Evolutionary conservation across 2,329 filamentous ascomycete genomes (phyloP).

Genomic region (Pseudocercospora cruenta): DNA sequence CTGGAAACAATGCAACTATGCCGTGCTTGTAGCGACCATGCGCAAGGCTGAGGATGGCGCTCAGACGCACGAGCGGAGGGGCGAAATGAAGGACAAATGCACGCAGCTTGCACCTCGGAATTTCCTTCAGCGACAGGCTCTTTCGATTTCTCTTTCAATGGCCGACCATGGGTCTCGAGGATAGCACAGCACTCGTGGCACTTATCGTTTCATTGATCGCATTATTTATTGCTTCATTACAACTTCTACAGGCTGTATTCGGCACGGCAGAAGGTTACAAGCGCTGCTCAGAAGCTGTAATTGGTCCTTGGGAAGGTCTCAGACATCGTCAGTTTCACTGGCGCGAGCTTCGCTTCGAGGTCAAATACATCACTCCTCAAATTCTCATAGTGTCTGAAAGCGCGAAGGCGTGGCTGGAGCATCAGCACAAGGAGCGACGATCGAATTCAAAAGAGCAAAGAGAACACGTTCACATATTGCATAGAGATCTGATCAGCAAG

Average conservation of each 20-base stretch:
- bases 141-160: too few species aligned
- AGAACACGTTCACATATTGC: conserved; percentile 6
- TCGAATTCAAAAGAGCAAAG: background rate
- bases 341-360: conserved; percentile 1
- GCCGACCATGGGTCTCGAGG: background rate
- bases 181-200: background rate
- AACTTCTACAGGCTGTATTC: conserved; percentile 3
- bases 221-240: conserved; percentile 2
- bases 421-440: background rate
- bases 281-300: conserved; percentile 3
- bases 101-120: too few species aligned
- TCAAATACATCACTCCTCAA: conserved; percentile 7
- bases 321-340: background rate
- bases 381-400: conserved; percentile 1
- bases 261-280: conserved; percentile 7
- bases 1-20: too few species aligned
- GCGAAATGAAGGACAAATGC: too few species aligned
- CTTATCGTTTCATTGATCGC: conserved; percentile 5
- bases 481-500: background rate
- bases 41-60: too few species aligned
- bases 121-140: too few species aligned
- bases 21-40: too few species aligned
- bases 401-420: background rate
- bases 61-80: too few species aligned
- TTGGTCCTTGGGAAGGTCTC: conserved; percentile 5